Evolutionary conservation across 2,329 filamentous ascomycete genomes (phyloP), one percentile per base, ranked within the genome.

Genomic region (Beauveria brongniartii): DNA sequence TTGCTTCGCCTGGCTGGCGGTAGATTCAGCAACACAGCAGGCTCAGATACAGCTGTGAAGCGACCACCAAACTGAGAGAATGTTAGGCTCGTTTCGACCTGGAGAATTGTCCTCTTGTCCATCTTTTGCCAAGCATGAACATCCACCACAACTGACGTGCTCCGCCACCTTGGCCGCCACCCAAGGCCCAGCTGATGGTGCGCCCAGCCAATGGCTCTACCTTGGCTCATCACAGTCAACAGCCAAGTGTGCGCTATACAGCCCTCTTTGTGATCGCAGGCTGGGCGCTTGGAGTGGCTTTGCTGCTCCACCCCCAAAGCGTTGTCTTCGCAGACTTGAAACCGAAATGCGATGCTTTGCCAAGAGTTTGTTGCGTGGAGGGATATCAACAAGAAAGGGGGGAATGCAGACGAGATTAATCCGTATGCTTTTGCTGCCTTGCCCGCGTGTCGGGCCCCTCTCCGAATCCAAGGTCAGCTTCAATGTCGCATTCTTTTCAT

Each of bases 231-330:
- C 34, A 37, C 34, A 34, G 10, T 34, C 30, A 34, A 10, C 3
- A 52, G 47, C n/a, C 47, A 44, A 34, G 54, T 30, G 3, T 40
- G 28, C 28, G 55, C 46, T 34, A 30, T 50, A 14, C 20, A n/a
- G 34, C 34, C 34, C 34, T 34, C 22, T 44, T 22, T 3, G 24
- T 6, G 20, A 20, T 46, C n/a, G 26, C 24, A 34, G 47, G 34
- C 55, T 20, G 34, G 34, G 24, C 34, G 16, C 30, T 26, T 22
- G 22, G 37, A 22, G 57, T 52, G 57, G 48, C 48, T 59, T 43
- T 44, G 48, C 18, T 16, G n/a, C 47, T 52, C 57, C 57, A 59
- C 57, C 48, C 40, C 50, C 48, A 59, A 59, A 46, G 47, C 57
- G 48, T 16, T 20, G 48, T 47, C 40, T 22, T 10, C 5, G 14